A percentile compares a stretch with the other conserved stretches of the same genome.
These are phyloP conservation scores for Chaetoceros muelleri DNA, from an alignment of 108 stramenopile species.

Conservation along the genomic window DNA sequence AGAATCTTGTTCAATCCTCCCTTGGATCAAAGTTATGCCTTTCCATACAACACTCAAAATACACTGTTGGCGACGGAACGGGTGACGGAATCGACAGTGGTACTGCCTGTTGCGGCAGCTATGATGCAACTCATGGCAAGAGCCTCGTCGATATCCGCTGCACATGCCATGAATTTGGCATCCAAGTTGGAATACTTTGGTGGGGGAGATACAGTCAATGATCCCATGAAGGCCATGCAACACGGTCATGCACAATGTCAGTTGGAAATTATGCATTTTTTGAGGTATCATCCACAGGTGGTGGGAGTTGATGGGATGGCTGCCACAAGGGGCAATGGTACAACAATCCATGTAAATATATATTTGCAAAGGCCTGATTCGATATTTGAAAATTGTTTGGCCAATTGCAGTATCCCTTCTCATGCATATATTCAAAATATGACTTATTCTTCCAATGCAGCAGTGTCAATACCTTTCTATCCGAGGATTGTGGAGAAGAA, in stretches of 20 bases:
- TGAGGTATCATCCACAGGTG: constrained; percentile 12
- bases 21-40: constrained; percentile 53
- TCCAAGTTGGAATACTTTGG: not conserved
- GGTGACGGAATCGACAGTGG: constrained; percentile 54
- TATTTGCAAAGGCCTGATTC: constrained; percentile 54
- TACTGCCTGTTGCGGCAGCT: constrained; percentile 65
- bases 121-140: constrained; percentile 30
- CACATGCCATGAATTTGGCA: constrained; percentile 44
- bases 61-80: constrained; percentile 67
- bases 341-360: not conserved
- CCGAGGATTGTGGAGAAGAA: constrained; percentile 13
- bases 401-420: constrained; percentile 14
- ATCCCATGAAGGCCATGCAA: not conserved
- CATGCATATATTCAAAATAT: not conserved
- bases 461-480: constrained; percentile 13
- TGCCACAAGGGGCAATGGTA: not conserved
- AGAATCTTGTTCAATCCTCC: constrained; percentile 44
- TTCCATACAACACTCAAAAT: not conserved
- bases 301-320: constrained; percentile 8
- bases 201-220: not conserved
- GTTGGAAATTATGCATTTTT: constrained; percentile 3
- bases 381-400: constrained; percentile 51
- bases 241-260: constrained; percentile 7
- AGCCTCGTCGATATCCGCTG: constrained; percentile 35
- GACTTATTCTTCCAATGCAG: constrained; percentile 5